Percentiles rank a stretch among this genome's conserved stretches.
phyloP scores from a whole-genome alignment of 345 rosid genomes.

The Gossypium arboreum region DNA sequence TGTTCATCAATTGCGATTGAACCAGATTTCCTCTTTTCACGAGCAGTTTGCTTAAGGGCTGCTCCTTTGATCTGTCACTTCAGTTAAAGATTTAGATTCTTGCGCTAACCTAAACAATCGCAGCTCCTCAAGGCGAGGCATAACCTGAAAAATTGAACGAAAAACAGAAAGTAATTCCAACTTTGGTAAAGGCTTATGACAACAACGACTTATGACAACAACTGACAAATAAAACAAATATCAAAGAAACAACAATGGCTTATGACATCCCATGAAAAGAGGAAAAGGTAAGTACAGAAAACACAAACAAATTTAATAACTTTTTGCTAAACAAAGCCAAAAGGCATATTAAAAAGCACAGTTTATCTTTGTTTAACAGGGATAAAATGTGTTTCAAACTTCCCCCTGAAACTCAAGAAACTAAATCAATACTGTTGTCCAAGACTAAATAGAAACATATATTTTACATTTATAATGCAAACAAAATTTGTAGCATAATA shows the following conservation, averaged over 20 bases:
- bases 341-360: not conserved
- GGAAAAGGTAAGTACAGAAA: too few relatives aligned
- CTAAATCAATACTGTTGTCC: not conserved
- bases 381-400: not conserved
- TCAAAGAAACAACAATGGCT: too few relatives aligned
- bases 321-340: too few relatives aligned
- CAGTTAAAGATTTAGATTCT: conserved; percentile 40
- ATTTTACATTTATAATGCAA: not conserved
- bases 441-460: not conserved
- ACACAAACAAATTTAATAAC: too few relatives aligned
- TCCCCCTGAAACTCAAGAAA: not conserved
- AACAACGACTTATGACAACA: too few relatives aligned
- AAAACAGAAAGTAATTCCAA: not conserved
- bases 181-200: not conserved
- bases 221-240: too few relatives aligned
- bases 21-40: conserved; percentile 67
- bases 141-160: conserved; percentile 44
- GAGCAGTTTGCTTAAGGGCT: conserved; percentile 34
- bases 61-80: conserved; percentile 39
- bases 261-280: too few relatives aligned
- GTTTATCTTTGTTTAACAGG: not conserved
- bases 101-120: conserved; percentile 51
- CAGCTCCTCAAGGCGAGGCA: conserved; percentile 85
- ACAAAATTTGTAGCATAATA: not conserved
- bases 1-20: conserved; percentile 40